Conservation (phyloP, 768 basidiomycete genomes). For the Lepiota brunneoincarnata region DNA sequence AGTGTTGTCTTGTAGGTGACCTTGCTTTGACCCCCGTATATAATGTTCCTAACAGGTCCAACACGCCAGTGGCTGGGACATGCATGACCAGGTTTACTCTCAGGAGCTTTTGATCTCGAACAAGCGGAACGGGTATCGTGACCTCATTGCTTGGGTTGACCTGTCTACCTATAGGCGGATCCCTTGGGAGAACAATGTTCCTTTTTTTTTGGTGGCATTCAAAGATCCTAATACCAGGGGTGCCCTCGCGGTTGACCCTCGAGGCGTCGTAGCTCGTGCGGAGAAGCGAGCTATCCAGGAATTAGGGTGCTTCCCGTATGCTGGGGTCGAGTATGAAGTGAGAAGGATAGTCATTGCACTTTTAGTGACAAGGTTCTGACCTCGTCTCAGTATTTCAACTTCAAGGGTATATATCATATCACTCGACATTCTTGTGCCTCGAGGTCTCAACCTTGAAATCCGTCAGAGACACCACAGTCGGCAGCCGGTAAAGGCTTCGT, state of each 20-base stretch:
- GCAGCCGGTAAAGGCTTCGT: slow-evolving; percentile 76
- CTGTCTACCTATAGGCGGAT: slow-evolving; percentile 85
- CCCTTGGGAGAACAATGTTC: slow-evolving; percentile 88
- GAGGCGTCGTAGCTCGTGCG: slow-evolving; percentile 69
- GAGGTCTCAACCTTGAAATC: slow-evolving; percentile 2
- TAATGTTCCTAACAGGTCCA: background rate
- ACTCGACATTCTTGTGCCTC: background rate
- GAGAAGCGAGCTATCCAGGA: slow-evolving; percentile 20
- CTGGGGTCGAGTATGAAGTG: slow-evolving; percentile 96
- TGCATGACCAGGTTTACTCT: slow-evolving; percentile 84
- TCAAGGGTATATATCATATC: slow-evolving; percentile 74
- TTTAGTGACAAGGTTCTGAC: background rate
- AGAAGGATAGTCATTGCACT: slow-evolving; percentile 15
- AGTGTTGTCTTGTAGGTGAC: slow-evolving; percentile 83
- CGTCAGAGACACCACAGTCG: slow-evolving; percentile 75
- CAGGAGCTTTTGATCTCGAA: slow-evolving; percentile 90
- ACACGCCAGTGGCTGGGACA: slow-evolving; percentile 75
- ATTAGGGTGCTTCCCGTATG: slow-evolving; percentile 59
- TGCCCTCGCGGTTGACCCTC: slow-evolving; percentile 80
- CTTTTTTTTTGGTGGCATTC: slow-evolving; percentile 93
- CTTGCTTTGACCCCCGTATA: background rate
- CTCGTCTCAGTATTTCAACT: slow-evolving; percentile 73
- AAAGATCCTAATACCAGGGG: slow-evolving; percentile 80
- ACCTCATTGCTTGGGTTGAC: slow-evolving; percentile 85
- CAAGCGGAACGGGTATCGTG: slow-evolving; percentile 87